These are phyloP conservation scores for Penicillium carneum DNA, from an alignment of 2,329 filamentous ascomycete genomes.

Conservation along the genomic window DNA sequence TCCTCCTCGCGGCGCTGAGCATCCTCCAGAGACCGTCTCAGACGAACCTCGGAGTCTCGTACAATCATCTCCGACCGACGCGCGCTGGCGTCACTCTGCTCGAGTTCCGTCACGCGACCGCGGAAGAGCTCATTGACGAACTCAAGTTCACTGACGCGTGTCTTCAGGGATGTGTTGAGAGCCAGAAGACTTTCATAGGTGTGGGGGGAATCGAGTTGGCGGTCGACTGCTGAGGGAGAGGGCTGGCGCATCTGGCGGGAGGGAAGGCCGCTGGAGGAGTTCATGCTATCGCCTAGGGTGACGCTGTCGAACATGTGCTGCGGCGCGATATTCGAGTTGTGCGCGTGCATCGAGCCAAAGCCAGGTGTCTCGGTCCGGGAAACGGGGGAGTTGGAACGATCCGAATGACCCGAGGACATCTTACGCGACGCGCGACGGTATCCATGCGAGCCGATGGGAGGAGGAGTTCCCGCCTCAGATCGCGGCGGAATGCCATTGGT, in stretches of 20 bases:
- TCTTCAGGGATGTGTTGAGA: conserved; percentile 87
- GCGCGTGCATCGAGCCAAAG: conserved; percentile 62
- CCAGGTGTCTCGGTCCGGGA: conserved; percentile 80
- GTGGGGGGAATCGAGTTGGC: conserved; percentile 73
- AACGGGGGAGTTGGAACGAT: conserved; percentile 78
- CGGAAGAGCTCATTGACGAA: conserved; percentile 88
- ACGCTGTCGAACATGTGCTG: conserved; percentile 81
- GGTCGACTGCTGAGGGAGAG: conserved; percentile 67
- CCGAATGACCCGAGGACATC: conserved; percentile 73
- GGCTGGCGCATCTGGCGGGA: conserved; percentile 62
- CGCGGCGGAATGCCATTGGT: conserved; percentile 66
- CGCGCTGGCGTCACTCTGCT: conserved; percentile 75
- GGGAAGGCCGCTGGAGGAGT: conserved; percentile 59
- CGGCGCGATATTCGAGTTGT: conserved; percentile 71
- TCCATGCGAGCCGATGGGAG: conserved; percentile 64
- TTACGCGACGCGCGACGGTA: conserved; percentile 74
- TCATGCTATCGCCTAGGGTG: conserved; percentile 72
- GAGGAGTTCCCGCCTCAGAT: conserved; percentile 64
- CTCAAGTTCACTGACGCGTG: conserved; percentile 91
- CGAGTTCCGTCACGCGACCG: conserved; percentile 75
- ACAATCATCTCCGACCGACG: conserved; percentile 65
- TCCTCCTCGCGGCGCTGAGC: conserved; percentile 79
- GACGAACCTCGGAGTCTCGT: conserved; percentile 61
- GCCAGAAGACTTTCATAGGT: conserved; percentile 81
- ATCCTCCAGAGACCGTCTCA: conserved; percentile 74